Percentiles rank a stretch among this genome's conserved stretches.
phyloP scores from a whole-genome alignment of 176 grass and related monocot species.

The Cocos nucifera region DNA sequence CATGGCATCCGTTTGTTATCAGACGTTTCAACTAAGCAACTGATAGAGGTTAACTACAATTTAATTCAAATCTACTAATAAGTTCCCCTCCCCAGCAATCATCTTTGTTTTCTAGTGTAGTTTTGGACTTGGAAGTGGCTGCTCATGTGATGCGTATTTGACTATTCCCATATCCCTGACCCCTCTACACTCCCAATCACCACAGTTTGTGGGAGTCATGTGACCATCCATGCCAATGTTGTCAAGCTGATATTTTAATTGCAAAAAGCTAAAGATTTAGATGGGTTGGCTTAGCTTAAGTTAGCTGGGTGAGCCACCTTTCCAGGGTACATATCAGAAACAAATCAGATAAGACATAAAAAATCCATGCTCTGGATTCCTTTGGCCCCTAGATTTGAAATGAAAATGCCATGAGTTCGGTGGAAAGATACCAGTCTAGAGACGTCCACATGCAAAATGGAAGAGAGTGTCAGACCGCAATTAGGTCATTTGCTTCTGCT shows the following conservation, averaged over 20 bases:
- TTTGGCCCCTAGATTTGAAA: too few species aligned
- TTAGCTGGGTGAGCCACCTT: not conserved
- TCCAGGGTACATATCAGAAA: not conserved
- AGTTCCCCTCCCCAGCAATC: not conserved
- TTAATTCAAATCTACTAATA: too few species aligned
- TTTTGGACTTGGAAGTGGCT: constrained; percentile 8
- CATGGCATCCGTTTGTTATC: too few species aligned
- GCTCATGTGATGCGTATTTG: constrained; percentile 17
- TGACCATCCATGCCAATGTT: not conserved
- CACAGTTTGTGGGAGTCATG: not conserved
- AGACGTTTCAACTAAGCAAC: too few species aligned
- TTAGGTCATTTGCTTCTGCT: too few species aligned
- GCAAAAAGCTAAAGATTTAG: not conserved
- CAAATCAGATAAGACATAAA: not conserved
- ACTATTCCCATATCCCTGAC: constrained; percentile 2
- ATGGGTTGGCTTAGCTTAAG: not conserved
- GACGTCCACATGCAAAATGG: too few species aligned
- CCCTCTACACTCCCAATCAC: too few species aligned
- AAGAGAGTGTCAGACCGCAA: too few species aligned
- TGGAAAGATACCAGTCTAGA: too few species aligned
- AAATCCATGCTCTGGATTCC: not conserved
- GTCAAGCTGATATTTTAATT: not conserved
- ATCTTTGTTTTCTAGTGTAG: not conserved
- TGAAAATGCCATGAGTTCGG: too few species aligned
- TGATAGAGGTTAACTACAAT: too few species aligned